phyloP scores from a whole-genome alignment of 306 rosid species.

The Cotoneaster glaucophyllus region DNA sequence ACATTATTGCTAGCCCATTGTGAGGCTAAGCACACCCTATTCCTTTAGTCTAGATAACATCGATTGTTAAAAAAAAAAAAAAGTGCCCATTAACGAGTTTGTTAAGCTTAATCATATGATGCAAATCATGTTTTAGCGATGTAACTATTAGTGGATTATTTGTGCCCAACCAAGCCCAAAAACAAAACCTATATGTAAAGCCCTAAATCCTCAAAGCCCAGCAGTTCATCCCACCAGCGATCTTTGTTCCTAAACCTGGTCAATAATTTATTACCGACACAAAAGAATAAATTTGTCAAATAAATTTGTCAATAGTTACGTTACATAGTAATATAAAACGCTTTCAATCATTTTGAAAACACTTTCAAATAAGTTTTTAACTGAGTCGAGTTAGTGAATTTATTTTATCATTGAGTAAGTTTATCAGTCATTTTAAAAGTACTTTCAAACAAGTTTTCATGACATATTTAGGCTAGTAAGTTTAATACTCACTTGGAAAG shows the following conservation, averaged over 20 bases:
- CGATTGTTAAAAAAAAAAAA: no score
- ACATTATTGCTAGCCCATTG: no score
- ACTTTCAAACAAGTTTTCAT: no score
- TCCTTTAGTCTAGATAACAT: no score
- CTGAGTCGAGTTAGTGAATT: neutral
- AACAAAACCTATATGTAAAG: no score
- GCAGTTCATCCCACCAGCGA: neutral
- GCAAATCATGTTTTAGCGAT: neutral
- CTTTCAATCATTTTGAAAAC: no score
- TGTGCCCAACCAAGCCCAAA: neutral
- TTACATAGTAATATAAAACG: neutral
- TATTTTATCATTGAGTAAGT: no score
- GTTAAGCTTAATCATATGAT: neutral
- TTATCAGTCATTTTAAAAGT: no score
- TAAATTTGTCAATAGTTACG: neutral
- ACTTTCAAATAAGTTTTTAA: no score
- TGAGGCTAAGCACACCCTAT: no score
- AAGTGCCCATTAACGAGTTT: neutral
- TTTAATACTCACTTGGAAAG: no score
- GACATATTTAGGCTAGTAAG: no score
- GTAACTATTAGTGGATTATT: neutral
- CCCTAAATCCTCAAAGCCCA: neutral
- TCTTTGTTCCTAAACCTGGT: neutral
- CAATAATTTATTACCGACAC: neutral
- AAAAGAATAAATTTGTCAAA: neutral